phyloP scores from a whole-genome alignment of 371 early-diverging fungal species.

The Amoeboaphelidium protococcarum region DNA sequence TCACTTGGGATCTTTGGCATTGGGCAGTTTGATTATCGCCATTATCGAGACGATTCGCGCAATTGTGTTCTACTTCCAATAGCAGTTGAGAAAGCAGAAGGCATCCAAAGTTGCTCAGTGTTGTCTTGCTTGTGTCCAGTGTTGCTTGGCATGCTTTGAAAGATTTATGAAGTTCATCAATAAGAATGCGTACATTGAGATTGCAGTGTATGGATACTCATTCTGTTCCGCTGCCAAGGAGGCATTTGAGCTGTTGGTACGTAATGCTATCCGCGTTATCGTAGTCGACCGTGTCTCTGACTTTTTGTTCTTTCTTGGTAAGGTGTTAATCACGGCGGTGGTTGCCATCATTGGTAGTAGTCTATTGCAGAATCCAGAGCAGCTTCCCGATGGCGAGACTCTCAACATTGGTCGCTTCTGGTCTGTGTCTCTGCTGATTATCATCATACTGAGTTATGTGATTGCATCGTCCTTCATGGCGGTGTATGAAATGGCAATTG shows the following conservation, averaged over 20 bases:
- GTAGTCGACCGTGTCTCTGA: conserved; percentile 4
- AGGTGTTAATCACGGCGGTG: conserved; percentile 2
- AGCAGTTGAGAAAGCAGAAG: conserved; percentile 4
- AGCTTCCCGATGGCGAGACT: not conserved
- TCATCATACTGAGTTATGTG: conserved; percentile 8
- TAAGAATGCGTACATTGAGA: conserved; percentile 24
- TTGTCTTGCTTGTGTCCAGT: conserved; percentile 16
- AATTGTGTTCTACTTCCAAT: conserved; percentile 8
- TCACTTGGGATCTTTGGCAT: conserved; percentile 22
- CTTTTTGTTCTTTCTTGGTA: conserved; percentile 6
- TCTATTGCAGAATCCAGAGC: not conserved
- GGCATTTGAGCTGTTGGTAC: conserved; percentile 6
- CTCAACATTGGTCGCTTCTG: not conserved
- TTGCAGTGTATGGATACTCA: conserved; percentile 18
- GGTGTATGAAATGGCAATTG: conserved; percentile 18
- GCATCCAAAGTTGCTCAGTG: conserved; percentile 7
- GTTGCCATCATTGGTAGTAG: conserved; percentile 1
- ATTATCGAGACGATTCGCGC: conserved; percentile 15
- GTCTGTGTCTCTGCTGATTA: not conserved
- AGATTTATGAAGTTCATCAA: conserved; percentile 19
- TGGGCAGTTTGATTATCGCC: conserved; percentile 21
- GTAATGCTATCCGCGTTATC: conserved; percentile 5
- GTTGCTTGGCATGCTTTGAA: conserved; percentile 14
- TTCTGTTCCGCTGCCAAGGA: conserved; percentile 17
- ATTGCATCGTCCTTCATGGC: conserved; percentile 15